Base-by-base conservation (phyloP, 345 rosid genomes). In the Citropsis articulata region DNA sequence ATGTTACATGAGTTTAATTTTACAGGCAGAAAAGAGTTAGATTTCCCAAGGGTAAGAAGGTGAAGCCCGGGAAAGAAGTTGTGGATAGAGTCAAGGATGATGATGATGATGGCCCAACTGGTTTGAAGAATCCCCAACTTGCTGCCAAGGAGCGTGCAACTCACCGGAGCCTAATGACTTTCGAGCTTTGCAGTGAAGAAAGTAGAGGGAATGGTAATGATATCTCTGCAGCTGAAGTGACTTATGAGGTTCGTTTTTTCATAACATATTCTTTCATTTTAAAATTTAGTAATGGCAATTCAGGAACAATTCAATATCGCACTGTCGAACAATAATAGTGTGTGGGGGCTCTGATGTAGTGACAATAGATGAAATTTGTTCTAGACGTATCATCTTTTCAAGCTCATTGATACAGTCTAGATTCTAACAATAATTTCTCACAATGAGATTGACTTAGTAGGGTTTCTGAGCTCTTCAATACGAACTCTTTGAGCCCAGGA, bases 1-100 rank as follows among this genome's bases (percentile, higher is more conserved):
- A 62, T 45, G 55, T 2, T 64, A 19, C 45, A 24, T 80, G 56
- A 63, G 33, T 79, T 66, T 66, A 45, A 79, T 75, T 75, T 81
- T 81, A 14, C 75, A 95, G 99, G 86, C 90, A 89, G 83, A 97
- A 93, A 88, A 90, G 88, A 75, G 88, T 90, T 57, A 85, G 98
- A 71, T 97, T 94, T 86, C 99, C 99, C 2, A 97, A 91, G 81
- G 98, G 98, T 25, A 97, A 88, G 88, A 97, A 97, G 83, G 77
- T 87, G 69, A 97, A 90, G 88, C 77, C 89, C 16, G 97, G 86
- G 18, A 89, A 90, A 38, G 90, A 78, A 72, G 71, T 21, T 16
- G 66, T 75, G 45, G 76, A 35, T 28, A 45, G n/a, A 45, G 27
- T 28, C 10, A 74, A 63, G 75, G 81, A 79, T 77, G 92, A 73